A percentile compares a stretch with the other conserved stretches of the same genome.
Evolutionary conservation across 2,329 filamentous ascomycete species (phyloP).

Genomic region (Xylaria polymorpha): DNA sequence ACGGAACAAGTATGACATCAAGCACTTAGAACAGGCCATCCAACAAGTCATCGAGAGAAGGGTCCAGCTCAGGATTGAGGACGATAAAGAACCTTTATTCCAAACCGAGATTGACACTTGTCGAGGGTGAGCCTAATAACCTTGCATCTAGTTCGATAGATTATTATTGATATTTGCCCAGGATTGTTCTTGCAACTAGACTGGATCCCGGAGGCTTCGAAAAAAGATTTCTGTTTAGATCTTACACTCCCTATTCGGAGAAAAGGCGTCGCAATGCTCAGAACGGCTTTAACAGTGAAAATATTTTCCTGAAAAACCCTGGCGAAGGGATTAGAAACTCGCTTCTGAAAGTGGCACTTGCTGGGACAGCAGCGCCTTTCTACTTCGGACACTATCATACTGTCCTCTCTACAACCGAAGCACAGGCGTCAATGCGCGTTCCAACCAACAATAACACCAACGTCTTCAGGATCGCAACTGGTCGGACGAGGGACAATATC

Average conservation of each 20-base stretch:
- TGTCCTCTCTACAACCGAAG: slow-evolving; percentile 6
- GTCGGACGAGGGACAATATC: too few species aligned
- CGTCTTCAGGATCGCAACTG: not conserved
- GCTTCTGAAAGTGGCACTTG: slow-evolving; percentile 31
- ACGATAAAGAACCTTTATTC: slow-evolving; percentile 19
- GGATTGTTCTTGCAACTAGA: slow-evolving; percentile 14
- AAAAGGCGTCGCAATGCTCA: not conserved
- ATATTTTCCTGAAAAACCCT: not conserved
- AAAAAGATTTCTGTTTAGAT: slow-evolving; percentile 22
- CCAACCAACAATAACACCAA: slow-evolving; percentile 1
- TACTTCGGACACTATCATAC: slow-evolving; percentile 28
- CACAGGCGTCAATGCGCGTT: not conserved
- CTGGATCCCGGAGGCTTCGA: not conserved
- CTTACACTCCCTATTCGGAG: slow-evolving; percentile 23
- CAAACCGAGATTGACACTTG: slow-evolving; percentile 32
- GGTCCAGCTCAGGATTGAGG: slow-evolving; percentile 8
- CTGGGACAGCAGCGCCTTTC: slow-evolving; percentile 34
- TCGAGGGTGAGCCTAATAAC: slow-evolving; percentile 28
- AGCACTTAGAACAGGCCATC: slow-evolving; percentile 22
- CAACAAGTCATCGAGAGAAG: slow-evolving; percentile 32
- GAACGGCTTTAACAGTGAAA: not conserved
- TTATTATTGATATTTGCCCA: not conserved
- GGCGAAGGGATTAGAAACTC: slow-evolving; percentile 13
- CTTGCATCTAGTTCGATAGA: not conserved
- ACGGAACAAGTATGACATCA: slow-evolving; percentile 31